Conservation (phyloP, 768 basidiomycete genomes). For the Ramaria sp. region DNA sequence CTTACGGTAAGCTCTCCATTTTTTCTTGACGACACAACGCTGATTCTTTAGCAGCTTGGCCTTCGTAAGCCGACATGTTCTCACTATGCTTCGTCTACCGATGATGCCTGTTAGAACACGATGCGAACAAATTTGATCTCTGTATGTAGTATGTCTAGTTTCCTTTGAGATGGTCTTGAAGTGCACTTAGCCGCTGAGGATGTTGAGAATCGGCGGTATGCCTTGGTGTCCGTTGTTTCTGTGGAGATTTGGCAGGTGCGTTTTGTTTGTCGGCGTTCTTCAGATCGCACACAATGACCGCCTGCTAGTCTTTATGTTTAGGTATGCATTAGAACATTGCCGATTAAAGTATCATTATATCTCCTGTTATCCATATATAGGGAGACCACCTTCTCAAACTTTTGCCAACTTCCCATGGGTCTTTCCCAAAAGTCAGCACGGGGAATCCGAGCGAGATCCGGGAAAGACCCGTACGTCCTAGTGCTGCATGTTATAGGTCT, state of each 20-base stretch:
- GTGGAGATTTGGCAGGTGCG: conserved; percentile 4
- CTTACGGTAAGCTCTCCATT: neutral
- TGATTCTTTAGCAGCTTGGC: neutral
- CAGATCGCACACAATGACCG: neutral
- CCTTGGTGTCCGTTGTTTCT: conserved; percentile 1
- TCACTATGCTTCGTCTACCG: neutral
- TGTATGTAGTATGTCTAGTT: neutral
- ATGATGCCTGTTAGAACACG: neutral
- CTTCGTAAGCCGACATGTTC: neutral
- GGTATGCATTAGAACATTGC: neutral
- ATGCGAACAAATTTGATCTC: conserved; percentile 3
- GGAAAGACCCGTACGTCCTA: neutral
- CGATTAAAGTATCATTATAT: neutral
- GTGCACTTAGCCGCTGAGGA: neutral
- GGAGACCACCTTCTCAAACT: neutral
- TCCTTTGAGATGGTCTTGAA: neutral
- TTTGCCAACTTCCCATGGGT: conserved; percentile 3
- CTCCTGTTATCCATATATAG: neutral
- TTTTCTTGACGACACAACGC: neutral
- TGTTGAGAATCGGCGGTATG: neutral
- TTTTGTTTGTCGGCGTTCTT: neutral
- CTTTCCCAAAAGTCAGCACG: neutral
- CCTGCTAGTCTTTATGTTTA: neutral
- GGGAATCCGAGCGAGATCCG: neutral
- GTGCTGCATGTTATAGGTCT: neutral